phyloP scores from a whole-genome alignment of 1,139 yeast genomes.

The Yamadazyma triangularis region DNA sequence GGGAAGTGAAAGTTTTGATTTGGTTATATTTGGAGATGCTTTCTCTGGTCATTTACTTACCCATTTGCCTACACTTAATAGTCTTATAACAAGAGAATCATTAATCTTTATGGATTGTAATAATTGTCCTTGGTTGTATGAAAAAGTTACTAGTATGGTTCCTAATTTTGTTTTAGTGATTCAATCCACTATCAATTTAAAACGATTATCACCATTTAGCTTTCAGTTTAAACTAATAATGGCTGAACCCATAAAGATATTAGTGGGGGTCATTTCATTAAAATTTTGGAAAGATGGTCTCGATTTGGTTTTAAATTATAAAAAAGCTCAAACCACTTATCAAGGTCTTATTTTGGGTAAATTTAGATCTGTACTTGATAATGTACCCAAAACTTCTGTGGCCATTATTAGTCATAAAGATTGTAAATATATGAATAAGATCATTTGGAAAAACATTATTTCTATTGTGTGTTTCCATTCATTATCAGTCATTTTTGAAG shows the following conservation, averaged over 20 bases:
- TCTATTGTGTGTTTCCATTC: conserved; percentile 14
- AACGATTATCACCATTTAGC: conserved; percentile 9
- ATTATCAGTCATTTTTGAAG: conserved; percentile 19
- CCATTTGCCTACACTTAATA: conserved; percentile 2
- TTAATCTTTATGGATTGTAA: conserved; percentile 14
- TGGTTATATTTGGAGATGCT: not conserved
- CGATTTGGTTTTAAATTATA: conserved; percentile 1
- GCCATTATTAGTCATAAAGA: conserved; percentile 1
- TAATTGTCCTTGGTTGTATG: conserved; percentile 14
- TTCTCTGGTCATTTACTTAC: not conserved
- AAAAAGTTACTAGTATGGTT: conserved; percentile 6
- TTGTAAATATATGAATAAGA: conserved; percentile 4
- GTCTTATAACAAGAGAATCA: conserved; percentile 5
- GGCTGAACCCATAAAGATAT: conserved; percentile 2
- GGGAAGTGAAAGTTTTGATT: not conserved
- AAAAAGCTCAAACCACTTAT: not conserved
- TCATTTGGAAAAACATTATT: conserved; percentile 14
- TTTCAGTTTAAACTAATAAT: conserved; percentile 4
- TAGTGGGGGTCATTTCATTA: conserved; percentile 2
- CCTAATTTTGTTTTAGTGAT: conserved; percentile 11
- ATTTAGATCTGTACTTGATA: not conserved
- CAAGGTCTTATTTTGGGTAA: conserved; percentile 2
- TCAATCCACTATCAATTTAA: conserved; percentile 14
- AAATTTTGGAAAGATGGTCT: conserved; percentile 1
- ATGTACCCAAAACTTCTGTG: not conserved